A percentile compares a stretch with the other conserved stretches of the same genome.
These are phyloP conservation scores for Tetrapisispora iriomotensis DNA, from an alignment of 805 yeast genomes.

Conservation along the genomic window DNA sequence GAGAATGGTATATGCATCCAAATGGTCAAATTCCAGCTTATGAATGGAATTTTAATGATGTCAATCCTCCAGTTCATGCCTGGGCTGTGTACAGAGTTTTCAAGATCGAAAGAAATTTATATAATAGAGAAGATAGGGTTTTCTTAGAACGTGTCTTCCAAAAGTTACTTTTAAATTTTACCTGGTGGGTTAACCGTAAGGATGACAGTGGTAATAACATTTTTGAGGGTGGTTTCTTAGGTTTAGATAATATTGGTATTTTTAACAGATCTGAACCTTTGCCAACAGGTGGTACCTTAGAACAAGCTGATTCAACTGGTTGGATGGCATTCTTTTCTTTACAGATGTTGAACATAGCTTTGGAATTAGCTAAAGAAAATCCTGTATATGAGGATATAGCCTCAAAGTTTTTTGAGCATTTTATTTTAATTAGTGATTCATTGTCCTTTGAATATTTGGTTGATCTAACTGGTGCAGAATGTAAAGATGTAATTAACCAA, in stretches of 20 bases:
- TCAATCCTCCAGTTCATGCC: slow-evolving; percentile 96
- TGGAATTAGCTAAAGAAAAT: slow-evolving; percentile 77
- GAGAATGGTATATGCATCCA: slow-evolving; percentile 98
- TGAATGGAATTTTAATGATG: slow-evolving; percentile 92
- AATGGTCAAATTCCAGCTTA: slow-evolving; percentile 96
- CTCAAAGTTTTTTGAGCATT: slow-evolving; percentile 88
- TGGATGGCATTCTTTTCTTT: slow-evolving; percentile 94
- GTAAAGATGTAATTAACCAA: slow-evolving; percentile 39
- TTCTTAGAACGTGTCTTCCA: slow-evolving; percentile 91
- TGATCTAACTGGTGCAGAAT: slow-evolving; percentile 27
- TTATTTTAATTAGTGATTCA: slow-evolving; percentile 83
- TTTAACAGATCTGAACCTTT: slow-evolving; percentile 88
- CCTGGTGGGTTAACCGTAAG: slow-evolving; percentile 96
- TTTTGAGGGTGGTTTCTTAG: slow-evolving; percentile 90
- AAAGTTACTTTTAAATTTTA: slow-evolving; percentile 75
- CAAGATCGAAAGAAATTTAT: slow-evolving; percentile 78
- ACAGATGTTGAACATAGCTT: slow-evolving; percentile 85
- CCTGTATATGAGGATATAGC: slow-evolving; percentile 90
- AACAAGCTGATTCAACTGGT: slow-evolving; percentile 93
- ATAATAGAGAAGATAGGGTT: slow-evolving; percentile 68
- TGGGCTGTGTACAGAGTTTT: slow-evolving; percentile 87
- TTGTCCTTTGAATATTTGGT: slow-evolving; percentile 52
- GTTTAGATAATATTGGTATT: slow-evolving; percentile 85
- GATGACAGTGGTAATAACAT: slow-evolving; percentile 80
- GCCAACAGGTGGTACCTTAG: slow-evolving; percentile 84